Evolutionary conservation across 2,329 filamentous ascomycete species (phyloP), one percentile per base, ranked within the genome.

Genomic region (Sphaerulina musiva): DNA sequence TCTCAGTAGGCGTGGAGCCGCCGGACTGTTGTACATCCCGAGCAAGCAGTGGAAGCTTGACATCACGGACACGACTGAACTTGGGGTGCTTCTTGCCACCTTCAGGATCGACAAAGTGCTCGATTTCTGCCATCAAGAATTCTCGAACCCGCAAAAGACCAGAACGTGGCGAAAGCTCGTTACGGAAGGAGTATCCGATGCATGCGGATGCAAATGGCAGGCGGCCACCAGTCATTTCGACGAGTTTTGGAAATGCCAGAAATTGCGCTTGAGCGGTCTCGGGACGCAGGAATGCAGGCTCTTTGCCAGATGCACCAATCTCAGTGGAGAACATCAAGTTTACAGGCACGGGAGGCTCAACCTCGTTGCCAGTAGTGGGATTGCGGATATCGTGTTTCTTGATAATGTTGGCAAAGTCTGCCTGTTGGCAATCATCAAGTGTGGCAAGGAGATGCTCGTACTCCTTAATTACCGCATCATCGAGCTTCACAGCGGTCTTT

Each of bases 211-310:
- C 93, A 69, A 98, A 97, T 26, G 93, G 93, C 87, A 98, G 95
- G 65, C 85, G 80, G 67, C 89, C 83, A 73, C 95, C 88, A 77
- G 96, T 97, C 78, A 91, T 97, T 62, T 96, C 92, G 55, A 97
- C 84, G 45, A 98, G 83, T 77, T 96, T 96, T 65, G 86, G 83
- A 72, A 98, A 98, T 75, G 95, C 96, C 62, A 97, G 77, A 75
- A 98, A 98, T 75, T 98, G 93, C 61, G 93, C 93, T 78, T 98
- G 93, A 3, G 93, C 93, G 31, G 93, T 98, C 75, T 98, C 93
- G 42, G 93, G 93, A 52, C 91, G 83, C 55, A 96, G 79, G 72
- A 89, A 96, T 51, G 89, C 91, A 46, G 87, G 82, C 59, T 87
- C 78, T 69, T 95, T 91, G 72, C 87, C 87, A 76, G 88, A 95